Evolutionary conservation across 306 rosid genomes (phyloP).

Genomic region (Gastrolobium bilobum): DNA sequence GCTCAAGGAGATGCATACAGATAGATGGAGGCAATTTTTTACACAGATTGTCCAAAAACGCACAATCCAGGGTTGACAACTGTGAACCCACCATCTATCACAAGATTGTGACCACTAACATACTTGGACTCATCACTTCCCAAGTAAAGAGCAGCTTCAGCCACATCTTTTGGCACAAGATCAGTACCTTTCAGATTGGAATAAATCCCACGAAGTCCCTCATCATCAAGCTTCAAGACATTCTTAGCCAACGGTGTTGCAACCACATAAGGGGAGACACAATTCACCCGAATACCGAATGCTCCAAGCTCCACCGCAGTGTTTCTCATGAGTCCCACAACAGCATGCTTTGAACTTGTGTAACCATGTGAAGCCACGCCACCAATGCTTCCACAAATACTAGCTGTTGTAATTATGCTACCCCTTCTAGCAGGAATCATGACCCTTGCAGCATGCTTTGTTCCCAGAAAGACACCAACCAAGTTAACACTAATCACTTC

Average conservation of each 20-base stretch:
- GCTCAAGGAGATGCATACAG: too few relatives aligned
- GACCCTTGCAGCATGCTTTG: constrained; percentile 61
- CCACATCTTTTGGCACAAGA: constrained; percentile 53
- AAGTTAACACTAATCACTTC: constrained; percentile 54
- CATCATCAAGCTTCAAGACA: constrained; percentile 45
- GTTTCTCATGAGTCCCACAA: constrained; percentile 56
- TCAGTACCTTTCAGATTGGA: constrained; percentile 46
- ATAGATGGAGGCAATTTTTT: neutral
- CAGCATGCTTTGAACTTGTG: constrained; percentile 59
- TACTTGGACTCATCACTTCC: constrained; percentile 65
- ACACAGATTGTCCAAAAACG: neutral
- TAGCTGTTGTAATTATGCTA: constrained; percentile 54
- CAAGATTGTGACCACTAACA: constrained; percentile 63
- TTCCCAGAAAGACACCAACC: constrained; percentile 54
- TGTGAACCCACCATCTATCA: constrained; percentile 63
- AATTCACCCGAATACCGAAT: constrained; percentile 63
- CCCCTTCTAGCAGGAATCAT: constrained; percentile 57
- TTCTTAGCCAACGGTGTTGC: constrained; percentile 51
- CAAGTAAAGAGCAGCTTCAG: constrained; percentile 64
- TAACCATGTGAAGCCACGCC: constrained; percentile 56
- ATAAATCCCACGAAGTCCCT: constrained; percentile 32
- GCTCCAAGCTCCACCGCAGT: constrained; percentile 62
- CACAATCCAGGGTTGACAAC: constrained; percentile 30
- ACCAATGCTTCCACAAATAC: constrained; percentile 39
- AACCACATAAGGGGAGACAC: constrained; percentile 54